Percentiles rank a stretch among this genome's conserved stretches.
phyloP scores from a whole-genome alignment of 176 grass and related monocot species.

The Triticum urartu region DNA sequence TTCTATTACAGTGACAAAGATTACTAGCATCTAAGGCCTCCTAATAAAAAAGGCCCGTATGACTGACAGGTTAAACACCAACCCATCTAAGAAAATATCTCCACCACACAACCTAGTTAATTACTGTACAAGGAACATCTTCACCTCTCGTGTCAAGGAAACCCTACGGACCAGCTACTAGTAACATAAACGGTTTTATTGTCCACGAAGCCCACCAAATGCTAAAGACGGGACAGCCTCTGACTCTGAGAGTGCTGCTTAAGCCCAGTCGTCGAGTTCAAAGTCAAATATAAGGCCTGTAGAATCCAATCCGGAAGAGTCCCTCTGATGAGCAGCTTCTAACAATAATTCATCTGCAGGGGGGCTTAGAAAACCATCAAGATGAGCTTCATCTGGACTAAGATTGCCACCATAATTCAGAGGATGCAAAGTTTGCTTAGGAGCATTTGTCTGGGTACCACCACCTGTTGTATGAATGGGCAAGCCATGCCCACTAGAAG shows the following conservation, averaged over 20 bases:
- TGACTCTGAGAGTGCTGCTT: not conserved
- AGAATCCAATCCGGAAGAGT: constrained; percentile 25
- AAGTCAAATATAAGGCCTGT: constrained; percentile 39
- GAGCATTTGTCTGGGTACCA: constrained; percentile 18
- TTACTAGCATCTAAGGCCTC: constrained; percentile 4
- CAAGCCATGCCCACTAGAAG: constrained; percentile 19
- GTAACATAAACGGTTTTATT: constrained; percentile 20
- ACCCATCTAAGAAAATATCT: not conserved
- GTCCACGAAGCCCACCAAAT: constrained; percentile 12
- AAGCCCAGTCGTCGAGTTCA: constrained; percentile 7
- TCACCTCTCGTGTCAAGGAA: constrained; percentile 14
- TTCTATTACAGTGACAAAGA: not conserved
- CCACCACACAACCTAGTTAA: constrained; percentile 16
- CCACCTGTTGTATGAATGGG: not conserved
- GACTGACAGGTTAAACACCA: not conserved
- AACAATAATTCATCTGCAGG: constrained; percentile 11
- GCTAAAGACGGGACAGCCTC: not conserved
- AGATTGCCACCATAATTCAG: constrained; percentile 13
- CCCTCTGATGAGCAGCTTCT: constrained; percentile 18
- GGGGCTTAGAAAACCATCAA: constrained; percentile 4
- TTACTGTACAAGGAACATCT: constrained; percentile 39
- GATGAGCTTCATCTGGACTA: constrained; percentile 21
- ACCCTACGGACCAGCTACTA: constrained; percentile 27
- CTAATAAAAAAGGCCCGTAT: not conserved
- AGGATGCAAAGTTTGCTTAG: not conserved